These are phyloP conservation scores for Heracleum sosnowskyi DNA, from an alignment of 129 eudicot species.

Conservation along the genomic window DNA sequence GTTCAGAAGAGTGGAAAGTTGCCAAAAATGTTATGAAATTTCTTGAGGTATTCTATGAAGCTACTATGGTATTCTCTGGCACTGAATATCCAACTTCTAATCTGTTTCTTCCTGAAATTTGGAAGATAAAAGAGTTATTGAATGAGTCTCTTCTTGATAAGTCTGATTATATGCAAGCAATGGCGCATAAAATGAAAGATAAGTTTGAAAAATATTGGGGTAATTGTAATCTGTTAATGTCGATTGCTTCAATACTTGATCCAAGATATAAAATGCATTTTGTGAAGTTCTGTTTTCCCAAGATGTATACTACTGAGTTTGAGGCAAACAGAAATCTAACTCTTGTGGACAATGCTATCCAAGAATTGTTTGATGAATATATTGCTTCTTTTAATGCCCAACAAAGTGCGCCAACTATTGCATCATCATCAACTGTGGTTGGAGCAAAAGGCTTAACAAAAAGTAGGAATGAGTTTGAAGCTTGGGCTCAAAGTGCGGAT, in stretches of 20 bases:
- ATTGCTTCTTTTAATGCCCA: not conserved
- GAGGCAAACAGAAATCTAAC: not conserved
- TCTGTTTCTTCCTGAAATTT: not conserved
- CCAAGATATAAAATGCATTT: not conserved
- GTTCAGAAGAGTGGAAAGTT: not conserved
- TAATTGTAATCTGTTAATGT: not conserved
- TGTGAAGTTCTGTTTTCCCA: slow-evolving; percentile 2
- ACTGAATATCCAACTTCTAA: slow-evolving; percentile 1
- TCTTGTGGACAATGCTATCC: not conserved
- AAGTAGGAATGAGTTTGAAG: not conserved
- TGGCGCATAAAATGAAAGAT: not conserved
- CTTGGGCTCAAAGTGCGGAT: not conserved
- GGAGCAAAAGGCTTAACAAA: not conserved
- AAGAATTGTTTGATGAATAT: not conserved
- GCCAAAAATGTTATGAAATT: not conserved
- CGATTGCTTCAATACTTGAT: not conserved
- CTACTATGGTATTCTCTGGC: not conserved
- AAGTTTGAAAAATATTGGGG: slow-evolving; percentile 1
- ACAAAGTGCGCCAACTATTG: not conserved
- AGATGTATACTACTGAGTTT: not conserved
- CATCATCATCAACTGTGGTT: not conserved
- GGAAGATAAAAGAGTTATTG: not conserved
- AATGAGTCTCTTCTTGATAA: not conserved
- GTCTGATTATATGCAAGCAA: not conserved
- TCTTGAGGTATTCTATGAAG: slow-evolving; percentile 6